Evolutionary conservation across 257 asterid species (phyloP).

Genomic region (Solanum etuberosum): DNA sequence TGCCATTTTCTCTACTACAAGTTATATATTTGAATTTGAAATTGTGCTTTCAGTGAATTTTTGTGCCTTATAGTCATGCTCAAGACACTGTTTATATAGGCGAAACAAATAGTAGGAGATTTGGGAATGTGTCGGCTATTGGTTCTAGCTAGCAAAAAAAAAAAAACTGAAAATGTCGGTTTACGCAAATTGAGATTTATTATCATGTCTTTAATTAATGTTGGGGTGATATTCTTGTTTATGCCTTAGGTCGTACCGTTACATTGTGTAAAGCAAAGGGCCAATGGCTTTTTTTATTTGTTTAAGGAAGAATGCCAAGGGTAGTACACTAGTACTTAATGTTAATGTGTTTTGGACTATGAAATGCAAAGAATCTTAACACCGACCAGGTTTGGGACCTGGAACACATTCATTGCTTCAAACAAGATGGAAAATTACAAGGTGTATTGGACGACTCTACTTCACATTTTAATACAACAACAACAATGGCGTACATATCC

Average conservation of each 20-base stretch:
- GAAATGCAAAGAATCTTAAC: background rate
- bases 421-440: background rate
- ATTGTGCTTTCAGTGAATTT: background rate
- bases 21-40: background rate
- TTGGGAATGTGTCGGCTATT: background rate
- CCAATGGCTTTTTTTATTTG: background rate
- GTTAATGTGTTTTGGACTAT: background rate
- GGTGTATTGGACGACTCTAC: background rate
- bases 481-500: background rate
- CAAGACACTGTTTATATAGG: background rate
- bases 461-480: background rate
- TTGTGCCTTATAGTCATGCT: background rate
- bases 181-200: background rate
- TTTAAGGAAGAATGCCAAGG: background rate
- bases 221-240: background rate
- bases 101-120: background rate
- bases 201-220: background rate
- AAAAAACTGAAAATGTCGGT: no score
- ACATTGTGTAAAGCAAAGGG: background rate
- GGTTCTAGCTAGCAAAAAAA: background rate
- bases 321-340: background rate
- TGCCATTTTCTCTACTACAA: constrained; percentile 10
- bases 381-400: background rate
- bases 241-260: background rate
- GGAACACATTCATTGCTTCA: background rate